Percentiles rank a stretch among this genome's conserved stretches.
These are phyloP conservation scores for Coprinopsis strossmayeri DNA, from an alignment of 768 basidiomycete genomes.

Conservation along the genomic window DNA sequence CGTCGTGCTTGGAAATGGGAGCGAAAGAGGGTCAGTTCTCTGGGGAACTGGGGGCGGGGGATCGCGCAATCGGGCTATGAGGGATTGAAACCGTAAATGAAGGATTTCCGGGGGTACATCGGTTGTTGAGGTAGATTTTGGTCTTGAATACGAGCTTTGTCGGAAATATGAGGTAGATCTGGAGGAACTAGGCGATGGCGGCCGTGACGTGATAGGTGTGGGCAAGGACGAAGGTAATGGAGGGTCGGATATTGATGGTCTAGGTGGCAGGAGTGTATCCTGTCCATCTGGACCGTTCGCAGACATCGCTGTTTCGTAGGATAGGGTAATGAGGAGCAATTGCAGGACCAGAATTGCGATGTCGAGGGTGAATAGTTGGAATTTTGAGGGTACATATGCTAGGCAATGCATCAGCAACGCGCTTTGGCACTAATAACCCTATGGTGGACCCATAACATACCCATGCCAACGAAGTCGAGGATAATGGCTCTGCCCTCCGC, in stretches of 20 bases:
- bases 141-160: slow-evolving; percentile 18
- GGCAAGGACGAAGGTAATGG: slow-evolving; percentile 12
- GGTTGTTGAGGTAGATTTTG: slow-evolving; percentile 10
- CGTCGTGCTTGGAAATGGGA: slow-evolving; percentile 59
- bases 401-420: too few relatives aligned
- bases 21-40: slow-evolving; percentile 21
- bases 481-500: slow-evolving; percentile 56
- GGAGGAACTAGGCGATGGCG: slow-evolving; percentile 18
- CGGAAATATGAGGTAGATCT: slow-evolving; percentile 13
- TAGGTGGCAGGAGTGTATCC: slow-evolving; percentile 31
- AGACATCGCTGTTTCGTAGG: slow-evolving; percentile 54
- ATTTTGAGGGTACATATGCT: slow-evolving; percentile 59
- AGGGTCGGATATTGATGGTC: slow-evolving; percentile 11
- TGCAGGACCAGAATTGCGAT: slow-evolving; percentile 62
- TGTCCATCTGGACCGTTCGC: slow-evolving; percentile 30
- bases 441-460: slow-evolving; percentile 38
- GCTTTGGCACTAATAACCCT: too few relatives aligned
- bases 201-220: slow-evolving; percentile 12
- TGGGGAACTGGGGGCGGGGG: slow-evolving; percentile 35
- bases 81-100: slow-evolving; percentile 50
- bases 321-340: slow-evolving; percentile 56
- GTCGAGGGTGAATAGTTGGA: slow-evolving; percentile 63
- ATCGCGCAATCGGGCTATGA: slow-evolving; percentile 51
- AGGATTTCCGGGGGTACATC: slow-evolving; percentile 43
- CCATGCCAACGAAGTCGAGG: slow-evolving; percentile 75